Percentiles rank a stretch among this genome's conserved stretches.
These are phyloP conservation scores for Aphanomyces stellatus DNA, from an alignment of 352 stramenopile species.

Conservation along the genomic window DNA sequence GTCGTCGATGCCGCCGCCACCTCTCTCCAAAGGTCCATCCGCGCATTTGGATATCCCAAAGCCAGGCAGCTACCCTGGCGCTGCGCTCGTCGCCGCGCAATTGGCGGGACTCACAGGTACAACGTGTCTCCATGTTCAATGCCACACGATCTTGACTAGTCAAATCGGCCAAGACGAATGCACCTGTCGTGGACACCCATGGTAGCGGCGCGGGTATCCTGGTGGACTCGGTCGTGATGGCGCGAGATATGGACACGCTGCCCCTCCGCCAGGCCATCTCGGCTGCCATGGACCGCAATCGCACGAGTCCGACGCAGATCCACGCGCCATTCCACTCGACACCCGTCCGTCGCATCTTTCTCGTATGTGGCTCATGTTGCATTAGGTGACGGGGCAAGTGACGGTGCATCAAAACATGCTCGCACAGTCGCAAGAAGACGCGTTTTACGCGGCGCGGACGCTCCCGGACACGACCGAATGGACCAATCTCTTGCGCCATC, in stretches of 20 bases:
- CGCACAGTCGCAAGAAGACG: slow-evolving; percentile 44
- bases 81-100: neutral
- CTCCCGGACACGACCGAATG: slow-evolving; percentile 63
- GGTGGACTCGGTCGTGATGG: slow-evolving; percentile 40
- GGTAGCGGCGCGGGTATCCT: slow-evolving; percentile 47
- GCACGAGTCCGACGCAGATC: slow-evolving; percentile 36
- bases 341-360: neutral
- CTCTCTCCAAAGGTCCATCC: neutral
- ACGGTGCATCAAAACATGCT: slow-evolving; percentile 62
- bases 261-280: slow-evolving; percentile 65
- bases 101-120: slow-evolving; percentile 1
- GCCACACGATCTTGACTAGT: neutral
- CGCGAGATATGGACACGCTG: slow-evolving; percentile 70
- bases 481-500: slow-evolving; percentile 61
- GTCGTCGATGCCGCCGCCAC: neutral
- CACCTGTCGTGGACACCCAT: slow-evolving; percentile 36
- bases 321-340: slow-evolving; percentile 69
- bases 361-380: neutral
- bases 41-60: slow-evolving; percentile 8
- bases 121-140: neutral
- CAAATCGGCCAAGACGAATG: neutral
- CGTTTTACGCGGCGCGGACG: slow-evolving; percentile 56
- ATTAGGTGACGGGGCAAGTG: slow-evolving; percentile 45
- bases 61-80: neutral
- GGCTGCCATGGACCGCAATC: slow-evolving; percentile 55